phyloP scores from a whole-genome alignment of 306 rosid species.

The Acmispon strigosus region DNA sequence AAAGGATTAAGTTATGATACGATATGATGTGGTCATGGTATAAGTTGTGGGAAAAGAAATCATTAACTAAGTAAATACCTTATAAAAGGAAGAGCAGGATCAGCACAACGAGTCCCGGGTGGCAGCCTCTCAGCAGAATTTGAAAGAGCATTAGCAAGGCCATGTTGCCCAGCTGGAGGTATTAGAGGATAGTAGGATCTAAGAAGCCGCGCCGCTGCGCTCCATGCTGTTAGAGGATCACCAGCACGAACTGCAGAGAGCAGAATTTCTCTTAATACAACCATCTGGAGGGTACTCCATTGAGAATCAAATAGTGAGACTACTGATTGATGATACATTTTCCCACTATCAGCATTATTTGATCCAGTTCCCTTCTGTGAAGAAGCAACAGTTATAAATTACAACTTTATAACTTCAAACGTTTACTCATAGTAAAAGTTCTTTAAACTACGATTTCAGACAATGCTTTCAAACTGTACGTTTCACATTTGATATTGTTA shows the following conservation, averaged over 20 bases:
- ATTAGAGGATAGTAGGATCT: slow-evolving; percentile 93
- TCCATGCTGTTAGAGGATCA: slow-evolving; percentile 99
- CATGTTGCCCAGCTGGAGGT: slow-evolving; percentile 91
- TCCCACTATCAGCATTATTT: slow-evolving; percentile 56
- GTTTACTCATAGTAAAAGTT: not conserved
- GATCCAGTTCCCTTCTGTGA: slow-evolving; percentile 66
- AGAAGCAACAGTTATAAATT: slow-evolving; percentile 18
- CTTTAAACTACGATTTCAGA: not conserved
- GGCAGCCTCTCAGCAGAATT: slow-evolving; percentile 90
- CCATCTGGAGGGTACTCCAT: slow-evolving; percentile 98
- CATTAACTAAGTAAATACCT: slow-evolving; percentile 43
- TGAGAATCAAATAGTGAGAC: slow-evolving; percentile 89
- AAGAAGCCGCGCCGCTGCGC: slow-evolving; percentile 91
- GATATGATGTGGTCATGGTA: not conserved
- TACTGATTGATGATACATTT: slow-evolving; percentile 72
- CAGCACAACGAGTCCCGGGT: slow-evolving; percentile 85
- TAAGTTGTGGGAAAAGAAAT: not conserved
- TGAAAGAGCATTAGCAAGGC: slow-evolving; percentile 87
- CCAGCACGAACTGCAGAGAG: slow-evolving; percentile 94
- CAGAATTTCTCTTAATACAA: slow-evolving; percentile 88
- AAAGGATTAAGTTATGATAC: not conserved
- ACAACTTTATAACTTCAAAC: slow-evolving; percentile 10
- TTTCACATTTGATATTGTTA: not conserved
- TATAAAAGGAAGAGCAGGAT: slow-evolving; percentile 90
- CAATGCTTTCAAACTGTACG: not conserved